Evolutionary conservation across 2,329 filamentous ascomycete species (phyloP).

Genomic region (Colletotrichum godetiae): DNA sequence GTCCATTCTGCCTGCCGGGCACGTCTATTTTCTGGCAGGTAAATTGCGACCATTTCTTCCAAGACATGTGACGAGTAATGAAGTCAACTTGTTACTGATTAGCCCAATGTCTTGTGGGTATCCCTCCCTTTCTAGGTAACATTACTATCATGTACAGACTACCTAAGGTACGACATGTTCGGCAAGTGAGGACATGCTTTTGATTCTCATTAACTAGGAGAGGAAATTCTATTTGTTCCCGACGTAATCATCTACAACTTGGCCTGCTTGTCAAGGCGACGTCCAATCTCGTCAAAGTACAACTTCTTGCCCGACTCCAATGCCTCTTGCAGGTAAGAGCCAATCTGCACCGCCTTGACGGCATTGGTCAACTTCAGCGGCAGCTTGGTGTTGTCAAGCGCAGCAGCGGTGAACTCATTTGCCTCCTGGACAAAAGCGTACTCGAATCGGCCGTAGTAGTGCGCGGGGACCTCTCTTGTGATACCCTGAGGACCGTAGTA

Average conservation of each 20-base stretch:
- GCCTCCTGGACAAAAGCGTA: constrained; percentile 71
- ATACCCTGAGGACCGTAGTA: constrained; percentile 65
- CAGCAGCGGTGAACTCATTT: constrained; percentile 70
- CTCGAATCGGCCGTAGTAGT: constrained; percentile 73
- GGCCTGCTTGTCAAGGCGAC: constrained; percentile 51
- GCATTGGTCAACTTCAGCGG: constrained; percentile 68
- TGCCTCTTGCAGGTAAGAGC: constrained; percentile 67
- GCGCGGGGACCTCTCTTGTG: constrained; percentile 66
- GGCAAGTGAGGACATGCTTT: not conserved
- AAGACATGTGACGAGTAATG: too few species aligned
- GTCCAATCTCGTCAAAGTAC: constrained; percentile 66
- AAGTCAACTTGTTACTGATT: too few species aligned
- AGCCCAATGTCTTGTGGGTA: too few species aligned
- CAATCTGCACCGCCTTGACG: constrained; percentile 71
- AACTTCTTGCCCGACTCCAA: constrained; percentile 67
- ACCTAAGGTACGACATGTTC: too few species aligned
- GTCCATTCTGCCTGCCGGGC: too few species aligned
- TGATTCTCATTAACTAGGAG: not conserved
- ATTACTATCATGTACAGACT: too few species aligned
- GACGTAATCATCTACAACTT: constrained; percentile 42
- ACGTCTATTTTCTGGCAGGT: too few species aligned
- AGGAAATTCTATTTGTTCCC: not conserved
- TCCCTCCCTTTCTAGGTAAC: too few species aligned
- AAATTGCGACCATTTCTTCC: too few species aligned
- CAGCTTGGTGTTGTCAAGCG: constrained; percentile 65